These are phyloP conservation scores for Pestalotiopsis sp. DNA, from an alignment of 2,329 filamentous ascomycete genomes.

Conservation along the genomic window DNA sequence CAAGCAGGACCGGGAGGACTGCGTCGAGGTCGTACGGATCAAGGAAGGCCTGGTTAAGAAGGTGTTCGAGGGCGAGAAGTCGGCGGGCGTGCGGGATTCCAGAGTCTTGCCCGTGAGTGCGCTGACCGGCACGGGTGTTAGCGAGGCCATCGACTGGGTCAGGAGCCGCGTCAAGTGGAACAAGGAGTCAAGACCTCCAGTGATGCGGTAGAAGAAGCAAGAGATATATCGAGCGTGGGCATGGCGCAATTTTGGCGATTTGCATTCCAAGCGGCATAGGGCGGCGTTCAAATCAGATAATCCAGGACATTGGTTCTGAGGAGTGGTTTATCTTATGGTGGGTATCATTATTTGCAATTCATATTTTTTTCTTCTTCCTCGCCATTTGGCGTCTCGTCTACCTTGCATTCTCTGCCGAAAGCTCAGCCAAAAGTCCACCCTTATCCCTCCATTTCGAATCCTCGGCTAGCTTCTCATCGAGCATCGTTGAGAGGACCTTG, in stretches of 20 bases:
- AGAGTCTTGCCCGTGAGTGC: slow-evolving; percentile 89
- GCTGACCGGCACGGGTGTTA: slow-evolving; percentile 83
- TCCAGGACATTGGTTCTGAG: not conserved
- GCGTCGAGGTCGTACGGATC: slow-evolving; percentile 93
- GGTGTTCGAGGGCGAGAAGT: slow-evolving; percentile 94
- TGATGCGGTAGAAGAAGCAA: slow-evolving; percentile 68
- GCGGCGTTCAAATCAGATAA: not conserved
- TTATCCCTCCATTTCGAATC: slow-evolving; percentile 78
- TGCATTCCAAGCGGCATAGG: slow-evolving; percentile 10
- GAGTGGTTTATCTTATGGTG: slow-evolving; percentile 15
- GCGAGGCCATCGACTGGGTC: slow-evolving; percentile 96
- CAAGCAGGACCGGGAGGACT: slow-evolving; percentile 97
- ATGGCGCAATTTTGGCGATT: not conserved
- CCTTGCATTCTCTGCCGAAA: slow-evolving; percentile 82
- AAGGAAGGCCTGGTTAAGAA: slow-evolving; percentile 95
- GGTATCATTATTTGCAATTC: slow-evolving; percentile 34
- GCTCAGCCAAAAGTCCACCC: slow-evolving; percentile 75
- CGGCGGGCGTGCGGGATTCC: slow-evolving; percentile 81
- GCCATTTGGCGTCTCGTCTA: slow-evolving; percentile 37
- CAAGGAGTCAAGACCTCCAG: slow-evolving; percentile 85
- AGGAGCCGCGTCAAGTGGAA: slow-evolving; percentile 93
- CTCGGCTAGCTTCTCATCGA: slow-evolving; percentile 72
- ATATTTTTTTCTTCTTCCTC: slow-evolving; percentile 21
- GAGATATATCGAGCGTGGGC: not conserved
- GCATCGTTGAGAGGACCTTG: slow-evolving; percentile 73